phyloP scores from a whole-genome alignment of 495 filamentous ascomycete species.

The Cercophora newfieldiana region DNA sequence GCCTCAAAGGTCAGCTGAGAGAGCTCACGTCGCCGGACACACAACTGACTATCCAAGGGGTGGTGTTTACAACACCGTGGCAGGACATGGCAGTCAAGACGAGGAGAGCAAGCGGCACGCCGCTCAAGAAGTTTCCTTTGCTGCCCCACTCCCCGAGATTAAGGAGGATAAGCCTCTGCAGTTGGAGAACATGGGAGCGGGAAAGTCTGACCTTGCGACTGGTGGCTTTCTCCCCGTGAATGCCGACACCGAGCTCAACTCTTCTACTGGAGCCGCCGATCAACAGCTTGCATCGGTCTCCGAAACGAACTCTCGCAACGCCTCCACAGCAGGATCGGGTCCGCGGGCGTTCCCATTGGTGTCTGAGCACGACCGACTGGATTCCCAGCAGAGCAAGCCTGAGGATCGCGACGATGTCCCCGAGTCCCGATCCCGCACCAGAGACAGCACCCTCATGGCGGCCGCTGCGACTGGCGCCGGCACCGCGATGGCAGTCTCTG shows the following conservation, averaged over 20 bases:
- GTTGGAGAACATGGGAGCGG: background rate
- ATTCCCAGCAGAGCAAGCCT: background rate
- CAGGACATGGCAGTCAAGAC: conserved; percentile 30
- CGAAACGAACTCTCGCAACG: background rate
- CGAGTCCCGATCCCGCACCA: background rate
- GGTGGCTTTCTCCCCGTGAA: conserved; percentile 16
- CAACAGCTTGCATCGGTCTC: background rate
- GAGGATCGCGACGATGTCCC: background rate
- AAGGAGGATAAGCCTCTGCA: conserved; percentile 13
- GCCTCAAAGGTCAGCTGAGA: conserved; percentile 23
- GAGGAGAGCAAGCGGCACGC: conserved; percentile 25
- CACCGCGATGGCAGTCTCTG: conserved; percentile 19
- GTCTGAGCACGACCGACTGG: background rate
- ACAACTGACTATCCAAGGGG: conserved; percentile 21
- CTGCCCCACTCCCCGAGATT: conserved; percentile 21
- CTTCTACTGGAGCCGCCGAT: no score
- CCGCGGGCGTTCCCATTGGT: background rate
- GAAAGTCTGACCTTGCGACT: background rate
- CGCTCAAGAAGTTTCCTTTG: conserved; percentile 5
- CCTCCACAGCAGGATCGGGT: background rate
- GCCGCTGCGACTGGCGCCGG: conserved; percentile 21
- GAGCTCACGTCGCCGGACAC: conserved; percentile 25
- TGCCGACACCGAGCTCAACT: conserved; percentile 12
- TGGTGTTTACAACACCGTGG: conserved; percentile 32
- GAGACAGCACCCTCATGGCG: background rate